Conservation (phyloP, 768 basidiomycete species). For the Coprinellus micaceus region DNA sequence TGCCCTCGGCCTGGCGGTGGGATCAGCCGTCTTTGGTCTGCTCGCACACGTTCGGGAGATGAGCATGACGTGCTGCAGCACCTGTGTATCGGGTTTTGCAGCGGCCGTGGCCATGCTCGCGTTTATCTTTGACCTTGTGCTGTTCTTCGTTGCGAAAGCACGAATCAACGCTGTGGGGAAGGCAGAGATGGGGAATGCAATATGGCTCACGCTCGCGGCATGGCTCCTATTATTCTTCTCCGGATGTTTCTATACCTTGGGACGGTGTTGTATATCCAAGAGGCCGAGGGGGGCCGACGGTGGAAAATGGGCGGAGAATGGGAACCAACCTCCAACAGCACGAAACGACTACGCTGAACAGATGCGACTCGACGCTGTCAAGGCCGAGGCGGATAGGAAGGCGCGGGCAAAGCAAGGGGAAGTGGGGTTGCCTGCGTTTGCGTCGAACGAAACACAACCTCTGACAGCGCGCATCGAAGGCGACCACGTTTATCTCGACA, state of each 20-base stretch:
- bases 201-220: constrained; percentile 88
- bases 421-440: constrained; percentile 70
- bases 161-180: constrained; percentile 78
- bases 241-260: constrained; percentile 82
- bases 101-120: constrained; percentile 77
- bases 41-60: constrained; percentile 86
- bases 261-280: constrained; percentile 77
- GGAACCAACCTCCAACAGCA: too few species aligned
- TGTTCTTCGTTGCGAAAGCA: constrained; percentile 87
- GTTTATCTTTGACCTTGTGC: constrained; percentile 87
- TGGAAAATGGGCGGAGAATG: too few species aligned
- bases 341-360: constrained; percentile 53
- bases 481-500: constrained; percentile 55
- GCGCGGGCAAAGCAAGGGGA: constrained; percentile 59
- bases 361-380: constrained; percentile 79
- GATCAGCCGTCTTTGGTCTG: constrained; percentile 76
- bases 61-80: constrained; percentile 81
- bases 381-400: constrained; percentile 83
- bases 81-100: constrained; percentile 76
- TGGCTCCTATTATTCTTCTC: constrained; percentile 87
- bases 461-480: constrained; percentile 58
- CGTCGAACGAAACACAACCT: constrained; percentile 72
- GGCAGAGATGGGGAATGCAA: constrained; percentile 80
- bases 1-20: constrained; percentile 70
- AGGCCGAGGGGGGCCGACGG: constrained; percentile 38